Percentiles rank a stretch among this genome's conserved stretches.
These are phyloP conservation scores for Porodaedalea pini DNA, from an alignment of 1,284 basidiomycete genomes.

Conservation along the genomic window DNA sequence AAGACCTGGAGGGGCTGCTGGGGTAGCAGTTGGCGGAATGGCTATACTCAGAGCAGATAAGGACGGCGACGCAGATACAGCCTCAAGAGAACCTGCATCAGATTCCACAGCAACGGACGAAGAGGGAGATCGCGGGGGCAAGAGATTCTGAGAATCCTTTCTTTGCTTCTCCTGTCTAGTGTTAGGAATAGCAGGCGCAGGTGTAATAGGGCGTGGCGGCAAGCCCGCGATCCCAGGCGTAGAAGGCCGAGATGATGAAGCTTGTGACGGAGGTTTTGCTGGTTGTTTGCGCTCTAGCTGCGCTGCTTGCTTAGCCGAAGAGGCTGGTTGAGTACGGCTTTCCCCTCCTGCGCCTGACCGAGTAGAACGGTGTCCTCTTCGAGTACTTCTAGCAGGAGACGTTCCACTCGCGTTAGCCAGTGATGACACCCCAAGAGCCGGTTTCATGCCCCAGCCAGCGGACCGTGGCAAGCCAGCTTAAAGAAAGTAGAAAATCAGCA, in stretches of 20 bases:
- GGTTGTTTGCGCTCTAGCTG: conserved; percentile 39
- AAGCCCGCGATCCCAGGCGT: conserved; percentile 46
- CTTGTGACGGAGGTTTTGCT: conserved; percentile 45
- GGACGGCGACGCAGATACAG: conserved; percentile 25
- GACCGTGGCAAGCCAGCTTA: conserved; percentile 67
- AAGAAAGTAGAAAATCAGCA: conserved; percentile 27
- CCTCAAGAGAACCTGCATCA: conserved; percentile 33
- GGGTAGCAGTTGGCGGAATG: conserved; percentile 36
- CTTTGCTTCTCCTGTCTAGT: conserved; percentile 34
- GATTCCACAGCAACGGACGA: conserved; percentile 42
- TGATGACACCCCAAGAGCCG: conserved; percentile 29
- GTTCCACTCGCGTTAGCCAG: conserved; percentile 25
- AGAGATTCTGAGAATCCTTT: conserved; percentile 40
- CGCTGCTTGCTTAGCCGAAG: conserved; percentile 25
- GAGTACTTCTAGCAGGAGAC: conserved; percentile 29
- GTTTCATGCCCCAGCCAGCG: conserved; percentile 78
- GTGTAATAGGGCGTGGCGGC: conserved; percentile 45
- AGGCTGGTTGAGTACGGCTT: background rate
- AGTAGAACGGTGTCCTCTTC: conserved; percentile 15
- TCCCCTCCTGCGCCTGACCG: conserved; percentile 11
- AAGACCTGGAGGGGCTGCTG: conserved; percentile 51
- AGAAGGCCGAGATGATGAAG: conserved; percentile 60
- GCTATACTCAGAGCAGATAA: conserved; percentile 29
- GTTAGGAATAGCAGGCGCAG: conserved; percentile 27
- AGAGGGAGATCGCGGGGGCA: conserved; percentile 46